Conservation (phyloP, 805 yeast species). For the Ogataea nonfermentans region DNA sequence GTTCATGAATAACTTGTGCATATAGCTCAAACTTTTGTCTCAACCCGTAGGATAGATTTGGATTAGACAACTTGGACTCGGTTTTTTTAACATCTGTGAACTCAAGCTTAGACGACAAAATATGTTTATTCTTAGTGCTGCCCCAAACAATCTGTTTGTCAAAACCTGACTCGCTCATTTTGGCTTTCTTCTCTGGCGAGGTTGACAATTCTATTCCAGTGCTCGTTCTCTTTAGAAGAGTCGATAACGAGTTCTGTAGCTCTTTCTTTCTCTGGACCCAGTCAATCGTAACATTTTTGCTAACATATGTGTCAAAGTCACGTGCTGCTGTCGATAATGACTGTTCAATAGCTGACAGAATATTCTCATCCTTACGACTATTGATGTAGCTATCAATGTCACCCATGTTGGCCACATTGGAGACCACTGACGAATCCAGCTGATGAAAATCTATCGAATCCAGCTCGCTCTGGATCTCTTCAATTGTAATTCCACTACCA, state of each 20-base stretch:
- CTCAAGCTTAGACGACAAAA: slow-evolving; percentile 29
- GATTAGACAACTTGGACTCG: slow-evolving; percentile 25
- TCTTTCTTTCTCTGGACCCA: slow-evolving; percentile 81
- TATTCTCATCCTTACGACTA: slow-evolving; percentile 77
- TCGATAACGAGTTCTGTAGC: slow-evolving; percentile 70
- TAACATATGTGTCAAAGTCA: slow-evolving; percentile 79
- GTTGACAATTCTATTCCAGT: slow-evolving; percentile 17
- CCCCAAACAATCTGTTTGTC: slow-evolving; percentile 32
- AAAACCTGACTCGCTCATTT: slow-evolving; percentile 15
- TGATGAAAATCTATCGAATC: slow-evolving; percentile 37
- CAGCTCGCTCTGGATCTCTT: slow-evolving; percentile 68
- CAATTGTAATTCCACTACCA: slow-evolving; percentile 83
- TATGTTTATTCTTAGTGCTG: slow-evolving; percentile 24
- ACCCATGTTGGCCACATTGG: slow-evolving; percentile 10
- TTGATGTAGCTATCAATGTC: slow-evolving; percentile 65
- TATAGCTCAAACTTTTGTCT: slow-evolving; percentile 65
- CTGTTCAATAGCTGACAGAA: slow-evolving; percentile 79
- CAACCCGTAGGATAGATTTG: slow-evolving; percentile 38
- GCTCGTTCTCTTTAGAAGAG: slow-evolving; percentile 37
- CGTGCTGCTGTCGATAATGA: slow-evolving; percentile 68
- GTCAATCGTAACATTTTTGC: slow-evolving; percentile 69
- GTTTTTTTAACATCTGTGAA: slow-evolving; percentile 32
- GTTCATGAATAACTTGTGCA: slow-evolving; percentile 66
- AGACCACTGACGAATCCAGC: slow-evolving; percentile 13
- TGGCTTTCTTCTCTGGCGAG: slow-evolving; percentile 18